Evolutionary conservation across 177 flowering plant genomes (phyloP).

Genomic region (Viscum album): DNA sequence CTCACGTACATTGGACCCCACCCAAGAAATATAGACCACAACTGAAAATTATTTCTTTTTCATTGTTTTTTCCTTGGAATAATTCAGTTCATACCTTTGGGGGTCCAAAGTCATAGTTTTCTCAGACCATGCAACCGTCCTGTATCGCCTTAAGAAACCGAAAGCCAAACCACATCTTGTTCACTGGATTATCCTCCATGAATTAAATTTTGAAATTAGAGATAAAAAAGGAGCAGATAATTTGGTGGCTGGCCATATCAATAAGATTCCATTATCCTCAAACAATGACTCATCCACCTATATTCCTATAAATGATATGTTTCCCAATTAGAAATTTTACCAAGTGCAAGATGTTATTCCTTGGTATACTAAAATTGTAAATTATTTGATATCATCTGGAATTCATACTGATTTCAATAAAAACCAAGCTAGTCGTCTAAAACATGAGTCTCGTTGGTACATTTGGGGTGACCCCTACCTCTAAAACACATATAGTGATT

Average conservation of each 20-base stretch:
- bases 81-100: not conserved
- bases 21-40: not conserved
- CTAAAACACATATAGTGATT: not conserved
- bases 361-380: not conserved
- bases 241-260: slow-evolving; percentile 1
- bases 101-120: not conserved
- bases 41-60: not conserved
- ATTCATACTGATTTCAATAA: too few relatives aligned
- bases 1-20: not conserved
- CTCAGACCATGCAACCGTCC: slow-evolving; percentile 1
- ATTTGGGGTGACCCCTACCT: not conserved
- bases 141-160: slow-evolving; percentile 5
- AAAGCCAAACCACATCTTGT: slow-evolving; percentile 2
- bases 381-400: not conserved
- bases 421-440: too few relatives aligned
- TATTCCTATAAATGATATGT: not conserved
- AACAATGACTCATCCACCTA: not conserved
- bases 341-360: not conserved
- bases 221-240: slow-evolving; percentile 7
- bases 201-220: not conserved
- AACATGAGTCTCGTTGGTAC: too few relatives aligned
- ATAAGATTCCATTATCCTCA: not conserved
- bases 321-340: not conserved
- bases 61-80: not conserved
- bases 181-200: slow-evolving; percentile 5